Percentiles rank a stretch among this genome's conserved stretches.
phyloP scores from a whole-genome alignment of 306 rosid species.

The Quercus alba region DNA sequence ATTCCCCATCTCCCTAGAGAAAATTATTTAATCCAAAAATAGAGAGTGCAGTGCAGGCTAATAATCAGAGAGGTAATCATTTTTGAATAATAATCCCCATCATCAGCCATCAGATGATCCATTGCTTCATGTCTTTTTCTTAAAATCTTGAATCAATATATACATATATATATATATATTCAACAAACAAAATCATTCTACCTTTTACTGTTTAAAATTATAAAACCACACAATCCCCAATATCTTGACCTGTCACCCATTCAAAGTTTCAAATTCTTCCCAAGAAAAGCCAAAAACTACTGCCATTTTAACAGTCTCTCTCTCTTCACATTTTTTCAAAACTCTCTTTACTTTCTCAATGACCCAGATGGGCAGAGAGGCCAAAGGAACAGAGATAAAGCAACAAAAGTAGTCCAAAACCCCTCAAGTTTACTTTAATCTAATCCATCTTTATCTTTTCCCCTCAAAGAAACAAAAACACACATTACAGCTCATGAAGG shows the following conservation, averaged over 20 bases:
- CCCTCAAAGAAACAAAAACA: constrained; percentile 9
- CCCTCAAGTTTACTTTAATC: constrained; percentile 17
- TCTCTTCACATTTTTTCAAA: constrained; percentile 54
- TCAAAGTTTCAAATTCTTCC: constrained; percentile 38
- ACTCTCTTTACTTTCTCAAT: constrained; percentile 27
- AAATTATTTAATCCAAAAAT: constrained; percentile 28
- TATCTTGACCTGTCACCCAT: constrained; percentile 59
- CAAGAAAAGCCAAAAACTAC: constrained; percentile 52
- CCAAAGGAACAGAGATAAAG: constrained; percentile 14
- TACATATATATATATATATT: neutral
- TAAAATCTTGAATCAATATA: neutral
- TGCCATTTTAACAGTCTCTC: constrained; percentile 59
- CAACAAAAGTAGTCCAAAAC: constrained; percentile 13
- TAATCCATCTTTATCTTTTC: constrained; percentile 15
- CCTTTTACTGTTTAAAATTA: constrained; percentile 50
- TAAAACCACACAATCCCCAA: constrained; percentile 42
- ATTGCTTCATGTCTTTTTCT: constrained; percentile 4
- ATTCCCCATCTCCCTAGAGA: constrained; percentile 45
- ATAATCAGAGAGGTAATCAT: constrained; percentile 74
- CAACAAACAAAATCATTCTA: constrained; percentile 47
- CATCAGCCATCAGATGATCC: constrained; percentile 38
- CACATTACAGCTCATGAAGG: constrained; percentile 32
- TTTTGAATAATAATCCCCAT: constrained; percentile 87
- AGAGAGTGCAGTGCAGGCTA: constrained; percentile 26
- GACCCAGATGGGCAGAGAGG: constrained; percentile 22